Percentiles rank a stretch among this genome's conserved stretches.
Conservation (phyloP, 2,329 filamentous ascomycete genomes). For the Ceratocystis cubensis region DNA sequence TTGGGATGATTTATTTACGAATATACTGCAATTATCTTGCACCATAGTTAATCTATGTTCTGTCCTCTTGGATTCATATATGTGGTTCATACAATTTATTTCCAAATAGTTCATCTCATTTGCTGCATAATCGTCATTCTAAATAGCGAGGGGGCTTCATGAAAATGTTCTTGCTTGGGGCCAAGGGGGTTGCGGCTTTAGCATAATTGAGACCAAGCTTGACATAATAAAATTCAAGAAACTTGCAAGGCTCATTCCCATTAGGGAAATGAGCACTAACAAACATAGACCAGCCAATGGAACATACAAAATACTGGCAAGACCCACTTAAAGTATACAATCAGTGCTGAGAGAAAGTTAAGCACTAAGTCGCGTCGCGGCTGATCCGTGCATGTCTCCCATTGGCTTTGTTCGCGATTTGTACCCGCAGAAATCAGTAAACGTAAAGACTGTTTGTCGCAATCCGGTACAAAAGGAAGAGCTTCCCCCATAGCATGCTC, state of each 20-base stretch:
- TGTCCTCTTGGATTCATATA: too few relatives aligned
- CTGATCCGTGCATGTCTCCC: slow-evolving; percentile 17
- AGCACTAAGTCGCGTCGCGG: slow-evolving; percentile 18
- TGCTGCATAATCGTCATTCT: too few relatives aligned
- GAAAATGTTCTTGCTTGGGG: too few relatives aligned
- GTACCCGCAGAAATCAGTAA: slow-evolving; percentile 42
- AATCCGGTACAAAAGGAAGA: slow-evolving; percentile 50
- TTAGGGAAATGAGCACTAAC: slow-evolving; percentile 17
- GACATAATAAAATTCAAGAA: slow-evolving; percentile 1
- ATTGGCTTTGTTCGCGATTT: slow-evolving; percentile 18
- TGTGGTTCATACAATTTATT: too few relatives aligned
- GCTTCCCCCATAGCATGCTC: slow-evolving; percentile 39
- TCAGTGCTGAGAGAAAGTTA: slow-evolving; percentile 14
- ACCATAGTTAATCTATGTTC: background rate
- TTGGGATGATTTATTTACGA: too few relatives aligned
- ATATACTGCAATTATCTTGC: background rate
- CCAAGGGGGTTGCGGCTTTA: background rate
- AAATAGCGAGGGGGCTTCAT: too few relatives aligned
- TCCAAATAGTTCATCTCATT: too few relatives aligned
- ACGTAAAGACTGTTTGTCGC: slow-evolving; percentile 29
- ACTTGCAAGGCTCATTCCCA: slow-evolving; percentile 9
- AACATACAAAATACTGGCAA: background rate
- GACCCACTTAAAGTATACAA: slow-evolving; percentile 17
- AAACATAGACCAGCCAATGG: slow-evolving; percentile 11
- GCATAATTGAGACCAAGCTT: background rate